Evolutionary conservation across 2,329 filamentous ascomycete species (phyloP), one percentile per base, ranked within the genome.

Genomic region (Monosporascus ibericus): DNA sequence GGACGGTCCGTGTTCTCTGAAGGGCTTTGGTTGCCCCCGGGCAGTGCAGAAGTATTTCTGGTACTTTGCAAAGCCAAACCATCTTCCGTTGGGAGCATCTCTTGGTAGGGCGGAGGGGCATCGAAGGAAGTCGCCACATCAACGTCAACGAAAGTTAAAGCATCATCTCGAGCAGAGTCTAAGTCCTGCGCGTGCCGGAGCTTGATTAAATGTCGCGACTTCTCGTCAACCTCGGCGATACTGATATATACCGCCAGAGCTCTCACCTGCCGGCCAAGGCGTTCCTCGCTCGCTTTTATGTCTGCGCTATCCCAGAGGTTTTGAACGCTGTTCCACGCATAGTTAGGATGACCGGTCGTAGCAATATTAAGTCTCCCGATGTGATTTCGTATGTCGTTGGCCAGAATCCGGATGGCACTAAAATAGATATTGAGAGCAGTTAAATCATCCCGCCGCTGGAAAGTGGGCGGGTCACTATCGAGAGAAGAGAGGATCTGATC

Each of bases 381-480:
- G 25, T 48, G 46, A 11, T 44, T 48, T 38, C 53, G 51, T 14
- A 52, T 15, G 34, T 51, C 51, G 42, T 44, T 46, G 39, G 50
- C 27, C 25, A 55, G 20, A 40, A 40, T 18, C 5, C 17, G n/a
- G 48, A 55, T 47, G 5, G 51, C 50, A 20, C 44, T 48, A 37
- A 53, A 49, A 24, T 49, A 47, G 18, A 30, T 25, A 27, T 44
- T 38, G 22, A 56, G 47, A 36, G 30, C 39, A 4, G 47, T 44
- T 6, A 53, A 20, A 27, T 53, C 51, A 44, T 37, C 39, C 44
- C 38, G 27, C 25, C 42, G 36, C 25, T 42, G 48, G 34, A 52
- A 54, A 7, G 42, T 48, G 3, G 54, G 54, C 8, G 27, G n/a
- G 18, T 56, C 54, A 44, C 54, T 40, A n/a, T 56, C 54, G 3